Evolutionary conservation across 164 flowering plant species (phyloP), one percentile per base, ranked within the genome.

Genomic region (Aristolochia fimbriata): DNA sequence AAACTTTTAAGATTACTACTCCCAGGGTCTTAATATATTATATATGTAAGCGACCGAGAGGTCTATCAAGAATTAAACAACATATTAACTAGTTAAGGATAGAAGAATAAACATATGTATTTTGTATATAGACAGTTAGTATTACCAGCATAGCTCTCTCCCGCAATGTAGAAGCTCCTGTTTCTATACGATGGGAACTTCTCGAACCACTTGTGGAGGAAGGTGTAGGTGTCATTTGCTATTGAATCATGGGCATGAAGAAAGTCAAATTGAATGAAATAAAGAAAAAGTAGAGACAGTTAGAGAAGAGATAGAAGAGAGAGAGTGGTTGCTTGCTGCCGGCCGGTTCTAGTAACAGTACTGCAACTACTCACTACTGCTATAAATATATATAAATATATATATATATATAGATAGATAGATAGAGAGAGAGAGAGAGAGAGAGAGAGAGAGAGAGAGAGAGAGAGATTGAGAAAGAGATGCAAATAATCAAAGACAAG

Each of bases 111-210:
- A 50, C 20, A 50, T 19, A 48, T 16, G 45, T 11, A n/a, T 0
- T 15, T 61, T 1, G 16, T 0, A 55, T 9, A 25, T 12, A 55
- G 19, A 25, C 22, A 2, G 20, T n/a, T n/a, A n/a, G n/a, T n/a
- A n/a, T n/a, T 77, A 87, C 98, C 98, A 73, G 96, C 98, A 74
- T 93, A 90, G 77, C 99, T 93, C 71, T 93, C 97, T 57, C 98
- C 98, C 7, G 98, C 94, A 51, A 93, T 81, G 57, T 84, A 93
- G 66, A 93, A 84, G 5, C 60, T 64, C 4, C 77, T 68, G 2
- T 54, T 77, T 70, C 76, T 74, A 55, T 86, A 90, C 2, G 77
- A 66, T 22, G 98, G 97, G 60, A 90, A 93, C 79, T 79, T 83
- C 68, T 72, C 63, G 75, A 87, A 88, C 97, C 97, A 93, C 48